Conservation (phyloP, 2,329 filamentous ascomycete species). For the Exophiala sideris region DNA sequence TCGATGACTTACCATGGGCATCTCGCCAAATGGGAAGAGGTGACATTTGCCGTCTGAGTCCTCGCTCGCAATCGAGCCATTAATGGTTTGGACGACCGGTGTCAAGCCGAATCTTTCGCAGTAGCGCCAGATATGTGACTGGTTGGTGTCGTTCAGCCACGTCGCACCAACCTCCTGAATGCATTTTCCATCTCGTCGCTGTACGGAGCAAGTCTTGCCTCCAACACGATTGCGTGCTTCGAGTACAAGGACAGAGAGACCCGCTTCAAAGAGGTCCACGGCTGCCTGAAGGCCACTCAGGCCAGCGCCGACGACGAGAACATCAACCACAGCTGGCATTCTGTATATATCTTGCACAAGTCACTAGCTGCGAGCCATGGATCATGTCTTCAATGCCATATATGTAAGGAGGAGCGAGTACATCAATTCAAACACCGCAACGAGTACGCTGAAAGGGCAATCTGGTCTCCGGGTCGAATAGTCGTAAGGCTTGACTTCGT, state of each 20-base stretch:
- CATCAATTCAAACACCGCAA: too few species aligned
- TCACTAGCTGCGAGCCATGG: too few species aligned
- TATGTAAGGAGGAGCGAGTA: too few species aligned
- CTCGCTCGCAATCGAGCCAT: constrained; percentile 32
- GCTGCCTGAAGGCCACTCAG: constrained; percentile 38
- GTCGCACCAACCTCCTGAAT: constrained; percentile 42
- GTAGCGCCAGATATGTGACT: constrained; percentile 34
- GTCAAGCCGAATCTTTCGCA: constrained; percentile 29
- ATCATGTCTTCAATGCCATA: too few species aligned
- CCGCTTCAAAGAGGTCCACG: constrained; percentile 28
- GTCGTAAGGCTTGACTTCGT: too few species aligned
- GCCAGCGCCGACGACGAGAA: constrained; percentile 38
- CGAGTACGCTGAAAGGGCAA: too few species aligned
- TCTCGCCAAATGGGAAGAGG: constrained; percentile 38
- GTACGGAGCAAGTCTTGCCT: constrained; percentile 36
- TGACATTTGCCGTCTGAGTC: constrained; percentile 34
- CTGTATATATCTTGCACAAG: too few species aligned
- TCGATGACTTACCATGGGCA: constrained; percentile 28
- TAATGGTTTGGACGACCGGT: constrained; percentile 32
- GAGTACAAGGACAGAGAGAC: constrained; percentile 34
- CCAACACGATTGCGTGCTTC: constrained; percentile 44
- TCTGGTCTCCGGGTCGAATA: too few species aligned
- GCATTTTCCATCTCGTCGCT: constrained; percentile 23
- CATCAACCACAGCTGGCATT: constrained; percentile 19
- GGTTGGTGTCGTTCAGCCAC: constrained; percentile 36